Conservation (phyloP, 805 yeast species). For the Kodamaea hsintzibuensis region DNA sequence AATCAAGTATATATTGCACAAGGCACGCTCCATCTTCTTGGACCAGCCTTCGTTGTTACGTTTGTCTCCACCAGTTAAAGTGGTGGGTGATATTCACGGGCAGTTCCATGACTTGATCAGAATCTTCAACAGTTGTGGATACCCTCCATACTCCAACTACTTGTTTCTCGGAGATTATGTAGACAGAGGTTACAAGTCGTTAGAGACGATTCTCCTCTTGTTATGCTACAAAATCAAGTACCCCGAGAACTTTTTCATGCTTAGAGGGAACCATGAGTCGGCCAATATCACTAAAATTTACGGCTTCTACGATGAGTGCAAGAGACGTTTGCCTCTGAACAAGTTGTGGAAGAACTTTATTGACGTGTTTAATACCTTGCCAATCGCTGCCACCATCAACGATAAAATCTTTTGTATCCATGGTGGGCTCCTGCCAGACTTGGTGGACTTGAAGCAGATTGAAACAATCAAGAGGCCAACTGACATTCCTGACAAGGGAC, state of each 20-base stretch:
- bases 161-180: slow-evolving; percentile 95
- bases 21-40: slow-evolving; percentile 59
- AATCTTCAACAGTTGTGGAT: slow-evolving; percentile 96
- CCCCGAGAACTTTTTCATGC: slow-evolving; percentile 95
- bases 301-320: slow-evolving; percentile 87
- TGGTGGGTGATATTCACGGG: slow-evolving; percentile 89
- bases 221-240: slow-evolving; percentile 96
- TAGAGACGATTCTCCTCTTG: slow-evolving; percentile 91
- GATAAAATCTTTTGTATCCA: slow-evolving; percentile 61
- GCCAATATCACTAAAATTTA: slow-evolving; percentile 97
- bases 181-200: slow-evolving; percentile 96
- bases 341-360: slow-evolving; percentile 53
- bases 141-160: slow-evolving; percentile 98
- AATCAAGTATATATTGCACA: slow-evolving; percentile 56
- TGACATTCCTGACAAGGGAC: slow-evolving; percentile 79
- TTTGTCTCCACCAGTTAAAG: slow-evolving; percentile 75
- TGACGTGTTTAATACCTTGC: slow-evolving; percentile 59
- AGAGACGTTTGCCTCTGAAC: slow-evolving; percentile 45
- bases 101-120: slow-evolving; percentile 95
- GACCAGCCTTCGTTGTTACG: slow-evolving; percentile 65
- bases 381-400: slow-evolving; percentile 62
- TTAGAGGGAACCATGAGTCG: slow-evolving; percentile 98
- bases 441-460: slow-evolving; percentile 64
- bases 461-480: slow-evolving; percentile 76
- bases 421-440: slow-evolving; percentile 76